Base-by-base conservation (phyloP, 2,329 filamentous ascomycete species). In the Eutypa lata region DNA sequence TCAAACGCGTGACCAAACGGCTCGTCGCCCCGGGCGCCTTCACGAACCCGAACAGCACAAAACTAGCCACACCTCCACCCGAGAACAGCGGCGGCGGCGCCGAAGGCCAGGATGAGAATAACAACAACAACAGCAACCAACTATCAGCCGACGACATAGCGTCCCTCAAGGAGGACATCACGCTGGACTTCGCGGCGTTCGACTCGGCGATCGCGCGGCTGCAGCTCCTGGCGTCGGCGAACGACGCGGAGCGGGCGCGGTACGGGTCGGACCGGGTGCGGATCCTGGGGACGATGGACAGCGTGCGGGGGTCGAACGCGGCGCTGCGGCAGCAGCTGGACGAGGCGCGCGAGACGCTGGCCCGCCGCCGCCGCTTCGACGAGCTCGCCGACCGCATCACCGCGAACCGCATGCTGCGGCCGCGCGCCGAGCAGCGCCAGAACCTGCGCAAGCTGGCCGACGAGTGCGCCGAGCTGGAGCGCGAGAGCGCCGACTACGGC, bases 321-420 rank as follows among this genome's bases (percentile, higher is more conserved):
- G 77, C 84, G 53, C 77, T 97, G 50, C 82, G 89, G 19, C 73
- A 78, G n/a, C 87, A 91, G 65, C 80, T 97, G 2, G 88, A 91
- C 38, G 84, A 85, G 54, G 88, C 91, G 44, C 87, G 88, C 61
- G 83, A 83, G 56, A 89, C 87, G 26, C 79, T 96, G 31, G 84
- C 86, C 22, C 81, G 90, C 67, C 84, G 93, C 52, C 93, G 93
- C 71, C 85, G 82, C 58, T 97, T 96, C 66, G 93, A 97, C 72
- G 88, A 90, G 62, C 76, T 96, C 51, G 90, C 93, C 3, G 89
- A 95, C 60, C 89, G 88, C 68, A 96, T 97, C 66, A 90, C 90
- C 10, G 85, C 81, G 57, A 94, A 94, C 67, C 82, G 86, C 54
- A 79, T 92, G 67, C 77, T 97, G 57, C 86, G 88, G 57, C 86